Evolutionary conservation across 2,329 filamentous ascomycete species (phyloP), one percentile per base, ranked within the genome.

Genomic region (Neodidymelliopsis sp.): DNA sequence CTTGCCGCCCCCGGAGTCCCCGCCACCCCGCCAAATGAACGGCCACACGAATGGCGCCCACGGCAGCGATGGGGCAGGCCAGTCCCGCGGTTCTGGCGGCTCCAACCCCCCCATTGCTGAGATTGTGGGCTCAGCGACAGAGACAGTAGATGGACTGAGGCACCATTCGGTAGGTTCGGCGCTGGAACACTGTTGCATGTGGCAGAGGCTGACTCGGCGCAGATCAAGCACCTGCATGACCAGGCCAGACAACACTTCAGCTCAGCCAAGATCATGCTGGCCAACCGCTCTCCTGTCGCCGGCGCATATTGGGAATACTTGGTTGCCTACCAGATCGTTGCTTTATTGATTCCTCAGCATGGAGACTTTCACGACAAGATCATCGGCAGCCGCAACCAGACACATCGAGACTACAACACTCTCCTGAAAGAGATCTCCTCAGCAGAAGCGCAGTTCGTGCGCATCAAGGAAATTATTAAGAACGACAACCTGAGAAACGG

Each of bases 221-320:
- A 77, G 74, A 72, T 77, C 49, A 65, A 62, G 23, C 63, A 67
- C 29, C 65, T 81, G 13, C 60, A 81, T 16, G 66, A 71, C 6
- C 54, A 60, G 7, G 79, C 78, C 28, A 71, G 74, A 24, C 59
- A 59, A 9, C 72, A 74, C 43, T 70, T 79, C 49, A 69, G 62
- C 28, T 69, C 70, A 34, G 87, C 89, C 27, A 81, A 85, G 41
- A 77, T 80, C 47, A 62, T 85, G 49, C 57, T 70, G 20, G 46
- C 50, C 35, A 59, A 47, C 24, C 67, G 70, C 27, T 24, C 82
- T 83, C 53, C 73, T 77, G 84, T 86, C 4, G 91, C 94, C 11
- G 66, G 73, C 85, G 92, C 92, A 3, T 87, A 96, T 45, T 84
- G 88, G 57, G 89, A 96, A 53, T 97, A 93, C 66, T 81, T 97